Base-by-base conservation (phyloP, 2,329 filamentous ascomycete genomes). In the Pseudocercospora fijiensis region DNA sequence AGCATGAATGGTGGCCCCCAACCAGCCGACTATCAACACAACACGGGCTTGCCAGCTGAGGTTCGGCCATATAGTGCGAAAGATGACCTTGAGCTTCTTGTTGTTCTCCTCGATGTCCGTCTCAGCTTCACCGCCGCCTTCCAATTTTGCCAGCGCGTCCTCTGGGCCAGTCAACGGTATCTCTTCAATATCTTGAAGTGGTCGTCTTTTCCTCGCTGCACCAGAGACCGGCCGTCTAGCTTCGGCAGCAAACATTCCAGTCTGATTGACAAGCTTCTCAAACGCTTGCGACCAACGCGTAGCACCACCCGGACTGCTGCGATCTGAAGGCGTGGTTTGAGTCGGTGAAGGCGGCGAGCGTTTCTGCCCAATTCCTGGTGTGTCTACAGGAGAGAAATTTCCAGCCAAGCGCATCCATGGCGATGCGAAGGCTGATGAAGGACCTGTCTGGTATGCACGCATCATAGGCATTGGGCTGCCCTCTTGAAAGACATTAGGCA, bases 31-130 rank as follows among this genome's bases (percentile, higher is more conserved):
- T 0, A 88, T 27, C 0, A 96, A 78, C 11, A 85, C 75, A 0
- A 84, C 1, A 1, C 84, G 85, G 11, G 88, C 81, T 6, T 67
- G 77, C 58, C 70, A 72, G 0, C 80, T 78, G 0, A 96, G 78
- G 0, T 77, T 82, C 0, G 90, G 89, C 86, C 90, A 90, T 0
- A 96, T 82, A 0, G 90, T 92, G 13, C 76, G 76, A 55, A 93
- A 78, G 20, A 92, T 88, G n/a, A 80, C 74, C 20, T 72, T 76
- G 2, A 91, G 58, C 1, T 67, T 64, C 41, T 67, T 69, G 57
- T 67, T 59, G 10, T 59, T 51, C 16, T 51, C 57, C 33, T 67
- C 57, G 18, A 37, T 5, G 18, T 55, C 28, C 8, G 37, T 33
- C 16, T 65, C 30, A 53, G 62, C 51, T 55, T 62, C 45, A 4